Evolutionary conservation across 495 filamentous ascomycete species (phyloP), one percentile per base, ranked within the genome.

Genomic region (Neurospora tetraspora): DNA sequence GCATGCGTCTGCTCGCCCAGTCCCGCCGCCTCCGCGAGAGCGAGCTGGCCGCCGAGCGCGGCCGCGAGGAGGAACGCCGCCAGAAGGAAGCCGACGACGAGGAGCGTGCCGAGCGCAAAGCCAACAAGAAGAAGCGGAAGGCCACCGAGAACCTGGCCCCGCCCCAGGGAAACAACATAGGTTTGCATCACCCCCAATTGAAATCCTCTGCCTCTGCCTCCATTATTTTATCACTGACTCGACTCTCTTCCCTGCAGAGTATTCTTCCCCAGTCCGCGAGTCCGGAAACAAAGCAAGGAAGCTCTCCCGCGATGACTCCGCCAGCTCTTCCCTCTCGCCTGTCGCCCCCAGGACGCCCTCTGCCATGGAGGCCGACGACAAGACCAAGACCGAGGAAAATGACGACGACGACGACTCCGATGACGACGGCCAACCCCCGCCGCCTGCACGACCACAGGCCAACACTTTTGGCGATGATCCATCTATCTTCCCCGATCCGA

Each of bases 391-490:
- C 12, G 82, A 83, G 31, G 81, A 85, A 39, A 82, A 82, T 42
- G 80, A 85, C 69, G 86, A 80, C 80, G 84, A 78, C 80, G 87
- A 72, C 79, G 89, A 87, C 31, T 89, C 88, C 72, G 89, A 89
- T 87, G 86, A 85, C 81, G 91, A 93, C 77, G 94, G 94, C 79
- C 92, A 91, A 6, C 87, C 91, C n/a, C 92, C 94, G 1, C 89
- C 90, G 14, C 90, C 92, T 27, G 87, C 92, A 37, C 84, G 93
- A 34, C 88, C 93, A 37, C 90, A 94, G 72, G 89, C 81, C 72
- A 84, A 96, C 76, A 91, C 92, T 2, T 97, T 99, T 77, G 95
- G 94, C 45, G 90, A 96, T 12, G 93, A 98, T 78, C 94, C 94
- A 0, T 89, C 92, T n/a, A 92, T 89, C 23, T 97, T 94, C 75